Conservation (phyloP, 2,329 filamentous ascomycete species). For the Diaporthe ampelina region DNA sequence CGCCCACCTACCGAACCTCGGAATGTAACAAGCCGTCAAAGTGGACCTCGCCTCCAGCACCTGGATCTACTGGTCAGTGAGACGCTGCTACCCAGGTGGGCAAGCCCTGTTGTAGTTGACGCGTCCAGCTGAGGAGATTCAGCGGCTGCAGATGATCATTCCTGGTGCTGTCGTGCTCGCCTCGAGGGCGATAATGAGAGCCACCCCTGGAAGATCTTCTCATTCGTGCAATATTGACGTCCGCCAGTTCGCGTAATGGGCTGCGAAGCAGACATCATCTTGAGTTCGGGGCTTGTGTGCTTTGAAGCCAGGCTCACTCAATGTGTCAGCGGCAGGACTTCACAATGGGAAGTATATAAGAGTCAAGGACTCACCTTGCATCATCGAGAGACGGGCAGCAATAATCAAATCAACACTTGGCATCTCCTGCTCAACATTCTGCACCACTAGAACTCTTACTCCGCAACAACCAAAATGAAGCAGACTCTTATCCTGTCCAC, state of each 20-base stretch:
- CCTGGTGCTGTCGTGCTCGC: not conserved
- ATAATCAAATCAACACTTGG: not conserved
- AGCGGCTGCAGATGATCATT: not conserved
- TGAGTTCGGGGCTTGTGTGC: not conserved
- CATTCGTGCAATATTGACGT: conserved; percentile 10
- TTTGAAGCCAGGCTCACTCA: not conserved
- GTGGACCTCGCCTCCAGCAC: not conserved
- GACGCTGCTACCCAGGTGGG: not conserved
- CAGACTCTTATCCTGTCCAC: conserved; percentile 23
- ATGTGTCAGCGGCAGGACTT: not conserved
- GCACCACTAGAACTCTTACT: not conserved
- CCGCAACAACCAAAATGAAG: conserved; percentile 7
- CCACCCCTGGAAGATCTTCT: not conserved
- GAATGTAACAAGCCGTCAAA: conserved; percentile 17
- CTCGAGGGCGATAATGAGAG: not conserved
- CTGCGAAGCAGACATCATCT: conserved; percentile 12
- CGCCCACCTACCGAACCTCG: not conserved
- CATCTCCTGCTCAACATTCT: not conserved
- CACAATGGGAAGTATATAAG: not conserved
- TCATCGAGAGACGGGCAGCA: not conserved
- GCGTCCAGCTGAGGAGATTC: not conserved
- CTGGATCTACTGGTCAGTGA: not conserved
- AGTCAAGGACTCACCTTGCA: not conserved
- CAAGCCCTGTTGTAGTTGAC: not conserved
- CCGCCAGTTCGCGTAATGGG: not conserved